Conservation (phyloP, 2,329 filamentous ascomycete genomes). For the Ascochyta koolunga region DNA sequence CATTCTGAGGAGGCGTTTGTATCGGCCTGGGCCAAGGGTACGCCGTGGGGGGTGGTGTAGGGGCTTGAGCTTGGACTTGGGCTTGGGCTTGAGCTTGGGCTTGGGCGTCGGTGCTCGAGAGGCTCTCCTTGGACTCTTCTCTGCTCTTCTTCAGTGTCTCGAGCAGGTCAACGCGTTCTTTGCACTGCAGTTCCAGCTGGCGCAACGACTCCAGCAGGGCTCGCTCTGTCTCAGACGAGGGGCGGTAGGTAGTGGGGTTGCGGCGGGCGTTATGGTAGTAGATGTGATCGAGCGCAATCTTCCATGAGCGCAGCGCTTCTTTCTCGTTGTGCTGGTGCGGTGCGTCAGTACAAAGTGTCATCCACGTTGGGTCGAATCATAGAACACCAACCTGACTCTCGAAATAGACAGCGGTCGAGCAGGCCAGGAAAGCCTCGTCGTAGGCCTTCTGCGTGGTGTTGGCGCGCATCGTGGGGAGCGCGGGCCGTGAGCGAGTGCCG, state of each 20-base stretch:
- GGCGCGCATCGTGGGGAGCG: constrained; percentile 54
- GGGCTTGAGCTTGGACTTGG: too few species aligned
- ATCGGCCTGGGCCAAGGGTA: constrained; percentile 18
- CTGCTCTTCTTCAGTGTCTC: constrained; percentile 76
- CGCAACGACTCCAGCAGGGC: constrained; percentile 80
- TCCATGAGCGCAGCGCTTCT: constrained; percentile 92
- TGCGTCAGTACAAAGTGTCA: constrained; percentile 8
- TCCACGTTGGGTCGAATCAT: neutral
- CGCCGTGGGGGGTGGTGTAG: constrained; percentile 32
- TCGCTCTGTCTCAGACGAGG: constrained; percentile 81
- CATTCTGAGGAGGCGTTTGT: constrained; percentile 51
- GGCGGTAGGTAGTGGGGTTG: constrained; percentile 70
- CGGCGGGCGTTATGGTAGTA: constrained; percentile 82
- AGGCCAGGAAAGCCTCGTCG: constrained; percentile 93
- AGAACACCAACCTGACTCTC: constrained; percentile 75
- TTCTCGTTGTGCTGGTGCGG: constrained; percentile 79
- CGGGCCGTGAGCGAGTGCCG: constrained; percentile 7
- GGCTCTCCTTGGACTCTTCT: constrained; percentile 56
- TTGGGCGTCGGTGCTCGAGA: constrained; percentile 26
- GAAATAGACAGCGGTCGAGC: constrained; percentile 95
- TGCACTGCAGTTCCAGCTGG: constrained; percentile 87
- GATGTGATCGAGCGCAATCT: constrained; percentile 84
- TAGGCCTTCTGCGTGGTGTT: constrained; percentile 93
- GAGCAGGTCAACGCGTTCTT: constrained; percentile 87
- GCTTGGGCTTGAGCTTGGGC: too few species aligned